Percentiles rank a stretch among this genome's conserved stretches.
Evolutionary conservation across 495 filamentous ascomycete species (phyloP).

Genomic region (Lindgomyces ingoldianus): DNA sequence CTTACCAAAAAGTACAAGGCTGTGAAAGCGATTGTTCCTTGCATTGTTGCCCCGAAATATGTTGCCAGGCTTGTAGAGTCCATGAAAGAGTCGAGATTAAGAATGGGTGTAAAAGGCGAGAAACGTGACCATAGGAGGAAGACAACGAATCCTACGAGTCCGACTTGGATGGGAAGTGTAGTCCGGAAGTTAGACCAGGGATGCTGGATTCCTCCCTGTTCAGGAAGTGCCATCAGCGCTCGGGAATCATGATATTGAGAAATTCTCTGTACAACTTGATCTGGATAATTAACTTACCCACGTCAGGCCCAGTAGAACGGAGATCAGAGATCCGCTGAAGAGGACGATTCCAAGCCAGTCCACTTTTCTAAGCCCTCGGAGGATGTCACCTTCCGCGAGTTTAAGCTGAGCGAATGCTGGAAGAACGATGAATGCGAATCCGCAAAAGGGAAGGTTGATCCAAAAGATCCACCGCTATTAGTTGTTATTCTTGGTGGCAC

Average conservation of each 20-base stretch:
- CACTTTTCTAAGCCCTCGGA: slow-evolving; percentile 33
- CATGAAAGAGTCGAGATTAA: slow-evolving; percentile 53
- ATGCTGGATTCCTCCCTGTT: slow-evolving; percentile 51
- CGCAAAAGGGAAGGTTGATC: slow-evolving; percentile 58
- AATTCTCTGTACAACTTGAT: not conserved
- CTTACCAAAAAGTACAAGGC: slow-evolving; percentile 58
- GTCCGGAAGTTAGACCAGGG: slow-evolving; percentile 51
- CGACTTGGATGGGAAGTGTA: slow-evolving; percentile 42
- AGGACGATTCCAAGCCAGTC: slow-evolving; percentile 50
- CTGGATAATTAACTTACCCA: slow-evolving; percentile 44
- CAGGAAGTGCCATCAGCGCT: not conserved
- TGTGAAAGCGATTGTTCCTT: slow-evolving; percentile 54
- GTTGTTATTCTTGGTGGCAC: not conserved
- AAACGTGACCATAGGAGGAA: slow-evolving; percentile 29
- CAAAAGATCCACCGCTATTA: slow-evolving; percentile 52
- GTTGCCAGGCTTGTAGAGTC: slow-evolving; percentile 48
- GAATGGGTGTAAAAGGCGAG: slow-evolving; percentile 52
- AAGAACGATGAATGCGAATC: slow-evolving; percentile 49
- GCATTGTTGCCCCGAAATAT: slow-evolving; percentile 52
- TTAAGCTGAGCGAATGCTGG: slow-evolving; percentile 53
- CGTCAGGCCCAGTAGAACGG: slow-evolving; percentile 55
- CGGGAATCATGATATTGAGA: not conserved
- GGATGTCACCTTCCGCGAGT: slow-evolving; percentile 34
- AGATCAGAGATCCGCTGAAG: slow-evolving; percentile 49
- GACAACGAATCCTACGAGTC: slow-evolving; percentile 33